Evolutionary conservation across 2,329 filamentous ascomycete genomes (phyloP).

Genomic region (Pseudogymnoascus sp.): DNA sequence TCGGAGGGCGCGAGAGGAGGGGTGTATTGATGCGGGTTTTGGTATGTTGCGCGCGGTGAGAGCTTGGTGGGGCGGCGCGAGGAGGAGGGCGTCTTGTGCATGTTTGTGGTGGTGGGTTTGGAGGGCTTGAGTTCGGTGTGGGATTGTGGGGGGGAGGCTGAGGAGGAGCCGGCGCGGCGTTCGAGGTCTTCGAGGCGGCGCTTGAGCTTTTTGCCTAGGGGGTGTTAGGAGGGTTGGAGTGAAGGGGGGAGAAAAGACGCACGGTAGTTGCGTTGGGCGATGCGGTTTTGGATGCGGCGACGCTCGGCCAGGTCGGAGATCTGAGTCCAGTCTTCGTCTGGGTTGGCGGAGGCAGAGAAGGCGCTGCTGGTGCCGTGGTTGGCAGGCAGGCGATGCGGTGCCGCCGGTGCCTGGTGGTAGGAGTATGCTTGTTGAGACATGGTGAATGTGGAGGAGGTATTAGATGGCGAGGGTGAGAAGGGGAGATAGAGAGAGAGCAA

Average conservation of each 20-base stretch:
- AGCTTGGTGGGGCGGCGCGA: constrained; percentile 12
- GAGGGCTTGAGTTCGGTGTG: constrained; percentile 34
- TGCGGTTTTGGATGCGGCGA: constrained; percentile 90
- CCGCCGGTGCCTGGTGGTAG: constrained; percentile 22
- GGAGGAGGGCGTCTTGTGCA: constrained; percentile 18
- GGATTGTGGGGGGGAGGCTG: constrained; percentile 46
- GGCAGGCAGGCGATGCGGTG: constrained; percentile 55
- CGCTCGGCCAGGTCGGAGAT: constrained; percentile 95
- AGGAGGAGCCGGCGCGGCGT: constrained; percentile 60
- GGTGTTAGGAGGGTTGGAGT: background rate
- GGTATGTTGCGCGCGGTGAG: constrained; percentile 32
- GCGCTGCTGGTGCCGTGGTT: constrained; percentile 81
- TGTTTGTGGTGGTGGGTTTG: constrained; percentile 17
- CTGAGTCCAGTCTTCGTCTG: constrained; percentile 98
- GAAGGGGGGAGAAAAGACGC: constrained; percentile 32
- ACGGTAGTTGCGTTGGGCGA: constrained; percentile 97
- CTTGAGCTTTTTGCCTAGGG: constrained; percentile 85
- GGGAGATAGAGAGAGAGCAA: background rate
- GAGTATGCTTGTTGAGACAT: constrained; percentile 27
- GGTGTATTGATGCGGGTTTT: constrained; percentile 46
- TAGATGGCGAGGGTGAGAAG: background rate
- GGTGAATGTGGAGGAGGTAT: constrained; percentile 13
- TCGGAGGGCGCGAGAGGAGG: constrained; percentile 54
- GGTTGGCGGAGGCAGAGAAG: constrained; percentile 88
- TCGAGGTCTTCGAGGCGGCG: constrained; percentile 79